A percentile compares a stretch with the other conserved stretches of the same genome.
These are phyloP conservation scores for Hanseniaspora thailandica DNA, from an alignment of 805 yeast genomes.

Conservation along the genomic window DNA sequence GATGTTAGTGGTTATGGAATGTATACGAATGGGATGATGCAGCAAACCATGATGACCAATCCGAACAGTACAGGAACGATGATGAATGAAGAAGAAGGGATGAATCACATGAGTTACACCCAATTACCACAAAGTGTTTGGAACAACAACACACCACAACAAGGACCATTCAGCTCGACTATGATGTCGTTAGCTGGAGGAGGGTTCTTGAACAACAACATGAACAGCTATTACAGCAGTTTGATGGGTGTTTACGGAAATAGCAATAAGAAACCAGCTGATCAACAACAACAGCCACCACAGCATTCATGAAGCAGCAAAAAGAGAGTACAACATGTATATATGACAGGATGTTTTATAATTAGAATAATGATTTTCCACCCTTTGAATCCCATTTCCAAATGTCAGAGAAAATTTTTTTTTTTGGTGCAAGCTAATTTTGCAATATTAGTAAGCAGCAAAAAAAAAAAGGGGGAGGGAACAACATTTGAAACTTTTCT, in stretches of 20 bases:
- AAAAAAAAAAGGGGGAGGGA: not conserved
- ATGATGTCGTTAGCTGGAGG: slow-evolving; percentile 1
- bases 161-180: not conserved
- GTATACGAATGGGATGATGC: not conserved
- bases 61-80: not conserved
- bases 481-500: not conserved
- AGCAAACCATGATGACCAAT: not conserved
- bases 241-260: slow-evolving; percentile 6
- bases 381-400: no score
- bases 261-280: not conserved
- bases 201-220: not conserved
- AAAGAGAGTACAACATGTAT: no score
- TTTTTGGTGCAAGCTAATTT: not conserved
- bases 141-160: not conserved
- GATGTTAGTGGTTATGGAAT: not conserved
- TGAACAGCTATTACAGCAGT: slow-evolving; percentile 3
- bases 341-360: no score
- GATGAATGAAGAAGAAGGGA: not conserved
- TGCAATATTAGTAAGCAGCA: no score
- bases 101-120: not conserved
- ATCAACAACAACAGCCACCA: not conserved
- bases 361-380: no score
- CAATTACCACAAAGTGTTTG: not conserved
- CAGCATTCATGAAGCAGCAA: not conserved
- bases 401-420: not conserved